phyloP scores from a whole-genome alignment of 225 moss, liverwort and hornwort species.

The Pseudoscleropodium purum region DNA sequence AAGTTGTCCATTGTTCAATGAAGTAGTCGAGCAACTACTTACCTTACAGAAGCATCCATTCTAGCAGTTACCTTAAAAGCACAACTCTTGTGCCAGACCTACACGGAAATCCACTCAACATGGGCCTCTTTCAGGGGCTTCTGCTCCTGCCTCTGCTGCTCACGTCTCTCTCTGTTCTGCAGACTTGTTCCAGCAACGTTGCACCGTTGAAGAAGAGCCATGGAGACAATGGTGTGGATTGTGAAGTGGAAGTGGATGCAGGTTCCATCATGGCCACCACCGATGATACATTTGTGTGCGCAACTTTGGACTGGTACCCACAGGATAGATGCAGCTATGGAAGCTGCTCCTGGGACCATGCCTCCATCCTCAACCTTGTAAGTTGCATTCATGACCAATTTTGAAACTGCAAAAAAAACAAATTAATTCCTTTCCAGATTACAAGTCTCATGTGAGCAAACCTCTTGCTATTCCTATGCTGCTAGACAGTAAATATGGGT shows the following conservation, averaged over 20 bases:
- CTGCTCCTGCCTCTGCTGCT: background rate
- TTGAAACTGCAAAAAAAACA: background rate
- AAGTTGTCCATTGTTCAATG: background rate
- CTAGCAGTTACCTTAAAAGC: background rate
- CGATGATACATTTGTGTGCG: conserved; percentile 42
- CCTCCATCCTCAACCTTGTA: conserved; percentile 61
- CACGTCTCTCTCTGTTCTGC: background rate
- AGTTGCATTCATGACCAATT: background rate
- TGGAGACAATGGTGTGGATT: background rate
- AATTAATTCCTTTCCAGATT: background rate
- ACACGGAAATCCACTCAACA: background rate
- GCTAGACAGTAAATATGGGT: background rate
- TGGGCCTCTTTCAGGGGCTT: background rate
- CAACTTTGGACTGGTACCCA: conserved; percentile 85
- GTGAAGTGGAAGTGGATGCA: conserved; percentile 14
- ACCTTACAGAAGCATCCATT: background rate
- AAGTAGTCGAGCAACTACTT: background rate
- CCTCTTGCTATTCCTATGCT: background rate
- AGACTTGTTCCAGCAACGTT: background rate
- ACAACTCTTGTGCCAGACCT: background rate
- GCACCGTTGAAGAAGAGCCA: background rate
- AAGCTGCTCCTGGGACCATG: conserved; percentile 61
- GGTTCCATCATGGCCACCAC: conserved; percentile 14
- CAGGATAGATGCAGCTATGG: conserved; percentile 66
- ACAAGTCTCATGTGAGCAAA: background rate